Evolutionary conservation across 176 grass and related monocot genomes (phyloP).

Genomic region (Oryza rufipogon): DNA sequence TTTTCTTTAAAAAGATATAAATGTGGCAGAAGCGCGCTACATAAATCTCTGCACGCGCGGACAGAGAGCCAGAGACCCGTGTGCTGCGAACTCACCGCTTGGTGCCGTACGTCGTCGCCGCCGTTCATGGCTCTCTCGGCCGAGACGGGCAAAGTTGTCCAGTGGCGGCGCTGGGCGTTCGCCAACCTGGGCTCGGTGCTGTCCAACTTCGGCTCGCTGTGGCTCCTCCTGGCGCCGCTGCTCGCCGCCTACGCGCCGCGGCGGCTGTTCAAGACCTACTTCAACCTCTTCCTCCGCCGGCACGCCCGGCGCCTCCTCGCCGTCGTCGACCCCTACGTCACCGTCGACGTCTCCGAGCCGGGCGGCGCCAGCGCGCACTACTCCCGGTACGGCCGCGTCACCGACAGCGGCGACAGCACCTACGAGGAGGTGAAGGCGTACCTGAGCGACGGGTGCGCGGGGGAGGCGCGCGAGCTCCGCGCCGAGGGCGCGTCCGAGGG

Average conservation of each 20-base stretch:
- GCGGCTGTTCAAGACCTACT: not conserved
- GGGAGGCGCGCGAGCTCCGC: constrained; percentile 39
- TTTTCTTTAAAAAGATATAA: not conserved
- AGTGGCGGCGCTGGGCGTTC: not conserved
- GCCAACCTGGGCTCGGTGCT: not conserved
- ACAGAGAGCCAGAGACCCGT: not conserved
- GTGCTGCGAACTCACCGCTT: not conserved
- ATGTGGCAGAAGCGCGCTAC: not conserved
- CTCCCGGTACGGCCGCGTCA: not conserved
- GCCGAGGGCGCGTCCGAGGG: constrained; percentile 34
- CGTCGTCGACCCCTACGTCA: constrained; percentile 36
- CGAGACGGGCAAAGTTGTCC: not conserved
- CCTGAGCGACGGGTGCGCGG: constrained; percentile 45
- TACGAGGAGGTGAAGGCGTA: constrained; percentile 54
- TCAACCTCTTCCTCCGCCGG: not conserved
- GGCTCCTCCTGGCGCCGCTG: not conserved
- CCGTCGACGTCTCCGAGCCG: constrained; percentile 52
- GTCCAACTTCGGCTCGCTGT: not conserved
- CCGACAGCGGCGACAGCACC: not conserved
- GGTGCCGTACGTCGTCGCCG: not conserved
- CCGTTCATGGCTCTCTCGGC: not conserved
- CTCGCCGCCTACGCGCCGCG: not conserved
- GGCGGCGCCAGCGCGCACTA: constrained; percentile 30
- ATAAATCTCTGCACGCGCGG: not conserved
- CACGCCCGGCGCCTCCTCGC: not conserved